A percentile compares a stretch with the other conserved stretches of the same genome.
These are phyloP conservation scores for Arachnomyces sp. DNA, from an alignment of 2,329 filamentous ascomycete species.

Conservation along the genomic window DNA sequence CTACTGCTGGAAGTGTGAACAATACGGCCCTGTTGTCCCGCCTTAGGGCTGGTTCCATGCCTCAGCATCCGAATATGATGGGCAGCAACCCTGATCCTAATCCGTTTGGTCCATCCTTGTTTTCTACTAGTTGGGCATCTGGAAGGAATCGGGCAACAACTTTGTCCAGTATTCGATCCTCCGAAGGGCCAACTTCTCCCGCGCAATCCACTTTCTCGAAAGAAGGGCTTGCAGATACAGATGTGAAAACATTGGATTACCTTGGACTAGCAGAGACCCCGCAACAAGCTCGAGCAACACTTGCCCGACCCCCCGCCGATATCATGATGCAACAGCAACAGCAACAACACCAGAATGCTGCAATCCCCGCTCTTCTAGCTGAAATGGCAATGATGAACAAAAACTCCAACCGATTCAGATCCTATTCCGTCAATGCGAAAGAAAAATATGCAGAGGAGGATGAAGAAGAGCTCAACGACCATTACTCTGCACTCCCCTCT, in stretches of 20 bases:
- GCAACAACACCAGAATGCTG: slow-evolving; percentile 36
- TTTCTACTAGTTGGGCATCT: slow-evolving; percentile 74
- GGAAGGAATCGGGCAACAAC: slow-evolving; percentile 79
- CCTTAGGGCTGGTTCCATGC: slow-evolving; percentile 86
- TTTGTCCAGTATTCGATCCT: slow-evolving; percentile 79
- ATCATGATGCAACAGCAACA: slow-evolving; percentile 42
- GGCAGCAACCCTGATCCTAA: slow-evolving; percentile 34
- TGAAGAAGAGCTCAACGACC: slow-evolving; percentile 62
- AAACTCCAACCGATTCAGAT: slow-evolving; percentile 80
- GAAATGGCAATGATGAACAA: slow-evolving; percentile 68
- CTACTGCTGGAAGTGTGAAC: slow-evolving; percentile 39
- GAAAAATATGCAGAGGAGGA: slow-evolving; percentile 92
- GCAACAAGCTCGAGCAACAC: slow-evolving; percentile 64
- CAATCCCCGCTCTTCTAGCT: slow-evolving; percentile 57
- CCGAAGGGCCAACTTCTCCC: slow-evolving; percentile 79
- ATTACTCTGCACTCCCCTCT: slow-evolving; percentile 50
- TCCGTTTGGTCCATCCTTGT: slow-evolving; percentile 83
- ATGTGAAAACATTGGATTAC: slow-evolving; percentile 91
- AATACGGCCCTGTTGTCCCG: slow-evolving; percentile 73
- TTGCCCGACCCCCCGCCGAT: slow-evolving; percentile 54
- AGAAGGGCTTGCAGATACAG: slow-evolving; percentile 74
- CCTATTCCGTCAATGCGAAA: slow-evolving; percentile 97
- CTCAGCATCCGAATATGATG: slow-evolving; percentile 68
- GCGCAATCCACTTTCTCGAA: slow-evolving; percentile 77
- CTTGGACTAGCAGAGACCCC: slow-evolving; percentile 90